Percentiles rank a stretch among this genome's conserved stretches.
Evolutionary conservation across 73 alveolate genomes (phyloP).

Genomic region (Tetrahymena thermophila): DNA sequence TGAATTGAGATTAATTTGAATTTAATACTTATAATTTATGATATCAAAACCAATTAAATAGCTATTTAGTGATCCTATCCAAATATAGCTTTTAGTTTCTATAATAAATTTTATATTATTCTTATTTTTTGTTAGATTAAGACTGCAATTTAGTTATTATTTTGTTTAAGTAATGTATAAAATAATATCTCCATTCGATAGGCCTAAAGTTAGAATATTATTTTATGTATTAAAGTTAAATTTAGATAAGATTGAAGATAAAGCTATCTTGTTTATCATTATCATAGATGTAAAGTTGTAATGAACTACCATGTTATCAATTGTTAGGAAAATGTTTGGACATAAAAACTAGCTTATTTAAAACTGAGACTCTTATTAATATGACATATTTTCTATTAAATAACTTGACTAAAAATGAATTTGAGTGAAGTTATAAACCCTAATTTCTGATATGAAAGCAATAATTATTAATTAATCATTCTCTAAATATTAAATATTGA

Average conservation of each 20-base stretch:
- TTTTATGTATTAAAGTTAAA: not conserved
- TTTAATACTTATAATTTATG: too few species aligned
- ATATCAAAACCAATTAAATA: too few species aligned
- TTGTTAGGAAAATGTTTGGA: not conserved
- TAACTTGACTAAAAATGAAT: too few species aligned
- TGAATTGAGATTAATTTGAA: not conserved
- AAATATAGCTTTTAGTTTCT: not conserved
- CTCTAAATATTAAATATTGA: too few species aligned
- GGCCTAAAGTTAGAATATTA: not conserved
- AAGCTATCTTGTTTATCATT: not conserved
- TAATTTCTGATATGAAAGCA: not conserved
- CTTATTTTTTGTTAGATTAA: too few species aligned
- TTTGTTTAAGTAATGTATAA: not conserved
- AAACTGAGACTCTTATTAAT: not conserved
- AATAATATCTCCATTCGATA: not conserved
- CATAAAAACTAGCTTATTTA: not conserved
- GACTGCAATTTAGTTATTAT: not conserved
- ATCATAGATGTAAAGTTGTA: not conserved
- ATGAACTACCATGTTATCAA: not conserved
- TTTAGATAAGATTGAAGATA: not conserved
- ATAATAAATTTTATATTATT: too few species aligned
- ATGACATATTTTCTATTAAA: not conserved
- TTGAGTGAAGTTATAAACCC: not conserved
- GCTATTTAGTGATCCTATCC: not conserved
- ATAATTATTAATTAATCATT: too few species aligned